Conservation (phyloP, 148 eudicot genomes). For the Rheum nobile region DNA sequence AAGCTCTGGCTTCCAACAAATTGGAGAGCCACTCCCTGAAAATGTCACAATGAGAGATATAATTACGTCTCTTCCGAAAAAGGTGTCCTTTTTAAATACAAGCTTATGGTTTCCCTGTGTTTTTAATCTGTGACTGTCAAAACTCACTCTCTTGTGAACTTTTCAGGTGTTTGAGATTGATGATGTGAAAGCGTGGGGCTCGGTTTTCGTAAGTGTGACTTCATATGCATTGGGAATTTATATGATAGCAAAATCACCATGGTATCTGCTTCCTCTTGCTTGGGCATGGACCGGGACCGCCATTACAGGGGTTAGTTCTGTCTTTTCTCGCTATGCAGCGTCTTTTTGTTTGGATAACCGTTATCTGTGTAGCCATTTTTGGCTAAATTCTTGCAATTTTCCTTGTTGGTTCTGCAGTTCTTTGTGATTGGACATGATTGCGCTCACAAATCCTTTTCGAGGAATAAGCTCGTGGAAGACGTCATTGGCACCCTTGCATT, state of each 20-base stretch:
- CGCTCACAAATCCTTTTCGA: constrained; percentile 94
- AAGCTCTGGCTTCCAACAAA: constrained; percentile 77
- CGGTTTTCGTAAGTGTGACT: constrained; percentile 57
- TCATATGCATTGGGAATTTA: constrained; percentile 81
- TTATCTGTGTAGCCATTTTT: background rate
- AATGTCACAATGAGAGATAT: constrained; percentile 65
- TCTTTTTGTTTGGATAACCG: background rate
- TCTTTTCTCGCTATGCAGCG: background rate
- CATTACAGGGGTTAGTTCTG: constrained; percentile 66
- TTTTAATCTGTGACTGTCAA: background rate
- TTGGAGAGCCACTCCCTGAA: constrained; percentile 82
- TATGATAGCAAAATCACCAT: constrained; percentile 78
- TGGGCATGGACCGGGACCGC: constrained; percentile 99
- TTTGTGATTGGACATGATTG: constrained; percentile 98
- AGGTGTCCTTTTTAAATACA: constrained; percentile 25
- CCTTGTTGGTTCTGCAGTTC: constrained; percentile 37
- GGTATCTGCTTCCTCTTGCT: constrained; percentile 94
- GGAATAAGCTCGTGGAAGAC: constrained; percentile 88
- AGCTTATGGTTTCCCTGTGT: background rate
- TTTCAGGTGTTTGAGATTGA: constrained; percentile 86
- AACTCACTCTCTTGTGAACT: background rate
- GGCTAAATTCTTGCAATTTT: constrained; percentile 8
- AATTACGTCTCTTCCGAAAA: constrained; percentile 56
- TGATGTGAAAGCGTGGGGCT: constrained; percentile 76
- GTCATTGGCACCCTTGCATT: constrained; percentile 86